Evolutionary conservation across 2,329 filamentous ascomycete genomes (phyloP), one percentile per base, ranked within the genome.

Genomic region (Gremmenia infestans): DNA sequence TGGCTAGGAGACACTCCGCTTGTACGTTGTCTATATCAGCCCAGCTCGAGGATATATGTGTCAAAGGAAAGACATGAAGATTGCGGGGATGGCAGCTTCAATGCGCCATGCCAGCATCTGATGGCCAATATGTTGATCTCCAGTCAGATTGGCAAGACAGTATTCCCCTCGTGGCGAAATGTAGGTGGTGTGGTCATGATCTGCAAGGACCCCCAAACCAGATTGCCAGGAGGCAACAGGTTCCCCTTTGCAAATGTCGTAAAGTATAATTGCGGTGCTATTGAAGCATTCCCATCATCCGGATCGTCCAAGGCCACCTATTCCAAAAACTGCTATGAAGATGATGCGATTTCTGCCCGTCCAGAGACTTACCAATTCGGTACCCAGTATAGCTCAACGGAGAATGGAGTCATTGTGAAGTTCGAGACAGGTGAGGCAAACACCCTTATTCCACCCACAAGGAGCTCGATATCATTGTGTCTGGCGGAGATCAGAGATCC

Each of bases 1-100:
- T 90, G 86, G 86, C 79, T 89, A 23, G 87, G 87, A 11, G 83
- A 87, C 53, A 75, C 78, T 0, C 71, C 89, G 8, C 74, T 90
- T 0, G 73, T 90, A 7, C 83, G 83, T 2, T 86, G 86, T 4
- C 84, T 89, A 0, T 89, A 86, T 64, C 78, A 85, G 63, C 73
- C 83, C 0, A 83, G 81, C 4, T 74, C 75, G 1, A 75, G 70
- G 22, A 72, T 90, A 8, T 90, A 90, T 62, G 76, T 89, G 0
- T 86, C 86, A 0, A 69, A 71, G 14, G 51, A 19, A 4, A 50
- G 46, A 14, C 69, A 71, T 0, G 70, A 72, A 0, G 79, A 83
- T 25, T 74, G 76, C 5, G 82, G 85, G 0, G 89, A 78, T 67
- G 63, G 87, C 25, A 88, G 88, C 64, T 69, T 84, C 37, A 85